Base-by-base conservation (phyloP, 345 rosid species). In the Theobroma cacao region DNA sequence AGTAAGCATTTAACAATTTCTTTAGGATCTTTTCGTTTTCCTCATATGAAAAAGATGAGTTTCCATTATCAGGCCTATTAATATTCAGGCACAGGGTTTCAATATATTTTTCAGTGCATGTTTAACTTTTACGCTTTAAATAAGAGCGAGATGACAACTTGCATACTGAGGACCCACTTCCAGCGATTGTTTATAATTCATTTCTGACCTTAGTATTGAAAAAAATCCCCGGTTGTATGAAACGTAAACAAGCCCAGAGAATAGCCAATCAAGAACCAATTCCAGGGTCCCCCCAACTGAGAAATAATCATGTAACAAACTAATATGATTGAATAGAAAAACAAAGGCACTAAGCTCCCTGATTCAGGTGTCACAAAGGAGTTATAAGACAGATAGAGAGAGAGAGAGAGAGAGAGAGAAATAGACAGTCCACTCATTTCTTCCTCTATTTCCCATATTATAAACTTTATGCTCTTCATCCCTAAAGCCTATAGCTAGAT, bases 251-350 rank as follows among this genome's bases (percentile, higher is more conserved):
- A 64, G 26, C 53, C 5, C 31, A 28, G 30, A 20, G 30, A 30
- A 59, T 30, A 74, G 72, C 67, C 58, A 80, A 77, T 66, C 72
- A 78, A 84, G 84, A 84, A 81, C 82, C 72, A 58, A 84, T 84
- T 81, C 86, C 72, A 20, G 45, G 84, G 84, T 47, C 72, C 80
- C 81, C 82, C 73, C 62, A 75, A 69, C 12, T 15, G 65, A 26
- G 63, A 63, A 24, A 50, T 62, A 53, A 80, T 18, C 61, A 72
- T 52, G 12, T 9, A 74, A 52, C 8, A 14, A 72, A 56, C 9
- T 41, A 50, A 76, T 62, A 68, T 62, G 74, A 71, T 71, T 76
- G 50, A 52, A 48, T 30, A 53, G 74, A 56, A 40, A 15, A 45
- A 47, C 30, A 72, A 12, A 24, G 28, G 20, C 22, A 66, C 22